phyloP scores from a whole-genome alignment of 1,284 basidiomycete genomes.

The Boletus smithii region DNA sequence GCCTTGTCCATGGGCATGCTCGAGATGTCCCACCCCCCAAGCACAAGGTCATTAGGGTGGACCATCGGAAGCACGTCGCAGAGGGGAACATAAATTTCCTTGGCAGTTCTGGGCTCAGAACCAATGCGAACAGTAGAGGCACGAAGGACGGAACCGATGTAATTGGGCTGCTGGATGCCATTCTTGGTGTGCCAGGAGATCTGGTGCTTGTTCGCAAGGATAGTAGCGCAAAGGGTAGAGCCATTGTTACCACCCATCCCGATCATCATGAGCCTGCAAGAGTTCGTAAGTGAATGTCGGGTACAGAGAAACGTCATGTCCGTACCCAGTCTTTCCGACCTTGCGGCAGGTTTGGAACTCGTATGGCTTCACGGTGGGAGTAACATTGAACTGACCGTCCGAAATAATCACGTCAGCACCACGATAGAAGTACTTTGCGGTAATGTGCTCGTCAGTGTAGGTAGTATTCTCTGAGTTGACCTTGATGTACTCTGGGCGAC shows the following conservation, averaged over 20 bases:
- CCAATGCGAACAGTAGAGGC: slow-evolving; percentile 95
- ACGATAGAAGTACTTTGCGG: slow-evolving; percentile 80
- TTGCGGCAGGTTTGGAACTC: slow-evolving; percentile 91
- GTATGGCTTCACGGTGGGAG: slow-evolving; percentile 73
- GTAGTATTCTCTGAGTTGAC: slow-evolving; percentile 82
- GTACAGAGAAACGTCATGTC: slow-evolving; percentile 20
- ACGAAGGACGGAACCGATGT: slow-evolving; percentile 90
- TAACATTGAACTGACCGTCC: slow-evolving; percentile 74
- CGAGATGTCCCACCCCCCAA: slow-evolving; percentile 98
- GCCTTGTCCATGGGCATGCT: slow-evolving; percentile 83
- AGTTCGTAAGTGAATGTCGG: slow-evolving; percentile 9
- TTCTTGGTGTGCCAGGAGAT: slow-evolving; percentile 95
- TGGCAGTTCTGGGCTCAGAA: slow-evolving; percentile 76
- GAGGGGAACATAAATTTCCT: slow-evolving; percentile 92
- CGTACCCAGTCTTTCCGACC: slow-evolving; percentile 91
- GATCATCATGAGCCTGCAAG: slow-evolving; percentile 86
- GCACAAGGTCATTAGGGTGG: slow-evolving; percentile 96
- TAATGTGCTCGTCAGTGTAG: slow-evolving; percentile 82
- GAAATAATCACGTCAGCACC: slow-evolving; percentile 71
- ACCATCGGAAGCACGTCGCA: slow-evolving; percentile 97
- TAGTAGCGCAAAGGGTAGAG: slow-evolving; percentile 89
- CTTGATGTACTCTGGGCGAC: slow-evolving; percentile 73
- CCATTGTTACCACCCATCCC: slow-evolving; percentile 98
- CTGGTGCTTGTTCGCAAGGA: slow-evolving; percentile 95
- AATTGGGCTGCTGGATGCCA: slow-evolving; percentile 93